Evolutionary conservation across 2,329 filamentous ascomycete species (phyloP).

Genomic region (Capronia americana): DNA sequence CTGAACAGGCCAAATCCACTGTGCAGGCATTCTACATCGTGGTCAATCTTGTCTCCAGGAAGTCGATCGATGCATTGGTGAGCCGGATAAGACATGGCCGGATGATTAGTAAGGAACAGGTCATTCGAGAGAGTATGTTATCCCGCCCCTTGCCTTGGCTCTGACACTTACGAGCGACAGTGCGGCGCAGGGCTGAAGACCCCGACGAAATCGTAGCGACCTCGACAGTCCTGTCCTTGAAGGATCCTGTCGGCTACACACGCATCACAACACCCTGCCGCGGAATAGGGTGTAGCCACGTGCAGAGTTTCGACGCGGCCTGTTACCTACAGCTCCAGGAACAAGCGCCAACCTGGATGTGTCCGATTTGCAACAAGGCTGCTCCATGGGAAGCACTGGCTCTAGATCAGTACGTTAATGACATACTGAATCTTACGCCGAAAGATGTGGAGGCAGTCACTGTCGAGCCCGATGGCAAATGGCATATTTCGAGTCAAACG

Average conservation of each 20-base stretch:
- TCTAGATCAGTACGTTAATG: slow-evolving; percentile 88
- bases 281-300: slow-evolving; percentile 79
- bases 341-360: slow-evolving; percentile 96
- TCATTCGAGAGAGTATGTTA: slow-evolving; percentile 77
- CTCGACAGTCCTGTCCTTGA: slow-evolving; percentile 85
- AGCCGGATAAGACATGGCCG: slow-evolving; percentile 68
- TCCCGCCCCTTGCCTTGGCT: slow-evolving; percentile 11
- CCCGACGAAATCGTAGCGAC: slow-evolving; percentile 82
- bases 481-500: slow-evolving; percentile 53
- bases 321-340: slow-evolving; percentile 94
- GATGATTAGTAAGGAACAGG: slow-evolving; percentile 75
- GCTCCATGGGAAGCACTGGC: slow-evolving; percentile 82
- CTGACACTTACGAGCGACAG: slow-evolving; percentile 55
- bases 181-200: slow-evolving; percentile 81
- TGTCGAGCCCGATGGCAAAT: slow-evolving; percentile 84
- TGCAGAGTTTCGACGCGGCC: slow-evolving; percentile 92
- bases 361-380: slow-evolving; percentile 86
- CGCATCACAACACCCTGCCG: slow-evolving; percentile 81
- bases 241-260: slow-evolving; percentile 88
- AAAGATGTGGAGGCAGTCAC: slow-evolving; percentile 80
- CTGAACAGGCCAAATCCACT: slow-evolving; percentile 36
- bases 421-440: slow-evolving; percentile 79
- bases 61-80: slow-evolving; percentile 74
- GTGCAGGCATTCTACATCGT: slow-evolving; percentile 73
- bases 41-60: slow-evolving; percentile 76